phyloP scores from a whole-genome alignment of 495 filamentous ascomycete genomes.

The Glarea lozoyensis region DNA sequence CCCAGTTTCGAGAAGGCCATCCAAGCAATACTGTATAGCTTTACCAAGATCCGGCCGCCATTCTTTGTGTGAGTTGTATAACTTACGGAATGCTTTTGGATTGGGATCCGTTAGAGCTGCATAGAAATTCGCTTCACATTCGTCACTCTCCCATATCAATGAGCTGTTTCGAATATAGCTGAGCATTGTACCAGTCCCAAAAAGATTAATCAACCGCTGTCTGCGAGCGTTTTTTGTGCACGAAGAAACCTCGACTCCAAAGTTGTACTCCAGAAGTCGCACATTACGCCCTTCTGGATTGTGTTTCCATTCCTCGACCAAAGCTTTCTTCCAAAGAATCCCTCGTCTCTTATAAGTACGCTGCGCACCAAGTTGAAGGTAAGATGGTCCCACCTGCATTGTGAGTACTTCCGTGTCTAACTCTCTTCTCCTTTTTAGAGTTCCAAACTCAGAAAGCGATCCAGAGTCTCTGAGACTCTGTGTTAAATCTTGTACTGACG shows the following conservation, averaged over 20 bases:
- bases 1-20: too few relatives aligned
- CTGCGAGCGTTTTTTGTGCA: slow-evolving; percentile 8
- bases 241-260: slow-evolving; percentile 9
- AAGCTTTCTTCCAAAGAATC: neutral
- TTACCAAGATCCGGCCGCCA: slow-evolving; percentile 10
- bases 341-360: slow-evolving; percentile 3
- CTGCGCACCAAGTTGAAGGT: neutral
- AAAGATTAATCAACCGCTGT: slow-evolving; percentile 1
- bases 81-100: slow-evolving; percentile 5
- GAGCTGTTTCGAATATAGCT: slow-evolving; percentile 1
- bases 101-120: slow-evolving; percentile 1
- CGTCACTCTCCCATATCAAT: neutral
- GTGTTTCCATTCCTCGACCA: slow-evolving; percentile 10
- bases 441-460: slow-evolving; percentile 4
- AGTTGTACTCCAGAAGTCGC: neutral
- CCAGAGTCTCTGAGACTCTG: slow-evolving; percentile 2
- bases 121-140: slow-evolving; percentile 4
- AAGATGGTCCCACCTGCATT: slow-evolving; percentile 2
- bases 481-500: neutral
- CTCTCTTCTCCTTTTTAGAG: neutral
- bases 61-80: slow-evolving; percentile 1
- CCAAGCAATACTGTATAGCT: slow-evolving; percentile 5
- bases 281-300: neutral
- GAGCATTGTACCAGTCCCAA: slow-evolving; percentile 9
- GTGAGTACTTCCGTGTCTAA: neutral